These are phyloP conservation scores for Hemileccinum rubropunctum DNA, from an alignment of 768 basidiomycete genomes.

Conservation along the genomic window DNA sequence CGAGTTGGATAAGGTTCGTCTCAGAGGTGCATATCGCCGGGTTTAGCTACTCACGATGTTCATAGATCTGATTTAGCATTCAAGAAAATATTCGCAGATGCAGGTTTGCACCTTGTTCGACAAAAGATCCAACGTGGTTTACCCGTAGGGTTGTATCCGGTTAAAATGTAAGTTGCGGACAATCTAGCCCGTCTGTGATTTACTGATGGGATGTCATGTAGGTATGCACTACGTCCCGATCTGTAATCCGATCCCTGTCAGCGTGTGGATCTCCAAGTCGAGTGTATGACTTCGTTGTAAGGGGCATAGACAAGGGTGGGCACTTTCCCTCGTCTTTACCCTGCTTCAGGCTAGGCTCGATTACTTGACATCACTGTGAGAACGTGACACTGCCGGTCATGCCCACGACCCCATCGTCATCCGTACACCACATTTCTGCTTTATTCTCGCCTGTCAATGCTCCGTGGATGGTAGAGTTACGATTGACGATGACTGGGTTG, in stretches of 20 bases:
- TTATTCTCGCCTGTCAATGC: conserved; percentile 36
- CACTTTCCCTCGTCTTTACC: no score
- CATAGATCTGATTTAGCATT: conserved; percentile 80
- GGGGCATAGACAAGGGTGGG: no score
- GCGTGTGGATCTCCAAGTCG: no score
- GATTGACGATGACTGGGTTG: conserved; percentile 59
- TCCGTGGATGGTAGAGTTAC: conserved; percentile 46
- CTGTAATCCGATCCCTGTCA: conserved; percentile 2
- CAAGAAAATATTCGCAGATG: conserved; percentile 69
- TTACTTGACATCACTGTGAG: conserved; percentile 6
- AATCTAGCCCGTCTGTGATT: not conserved
- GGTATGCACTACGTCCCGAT: conserved; percentile 25
- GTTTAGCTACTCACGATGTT: conserved; percentile 3
- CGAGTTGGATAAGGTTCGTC: conserved; percentile 79
- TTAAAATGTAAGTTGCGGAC: conserved; percentile 68
- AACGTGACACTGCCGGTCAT: conserved; percentile 59
- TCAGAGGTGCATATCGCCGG: not conserved
- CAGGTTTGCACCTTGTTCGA: conserved; percentile 67
- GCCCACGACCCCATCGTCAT: conserved; percentile 56
- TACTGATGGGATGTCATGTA: conserved; percentile 12
- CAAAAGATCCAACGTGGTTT: conserved; percentile 84
- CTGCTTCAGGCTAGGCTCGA: no score
- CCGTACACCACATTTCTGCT: conserved; percentile 56
- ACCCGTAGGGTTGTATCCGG: conserved; percentile 74
- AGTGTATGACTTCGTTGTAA: no score